Base-by-base conservation (phyloP, 1,284 basidiomycete genomes). In the Abortiporus biennis region DNA sequence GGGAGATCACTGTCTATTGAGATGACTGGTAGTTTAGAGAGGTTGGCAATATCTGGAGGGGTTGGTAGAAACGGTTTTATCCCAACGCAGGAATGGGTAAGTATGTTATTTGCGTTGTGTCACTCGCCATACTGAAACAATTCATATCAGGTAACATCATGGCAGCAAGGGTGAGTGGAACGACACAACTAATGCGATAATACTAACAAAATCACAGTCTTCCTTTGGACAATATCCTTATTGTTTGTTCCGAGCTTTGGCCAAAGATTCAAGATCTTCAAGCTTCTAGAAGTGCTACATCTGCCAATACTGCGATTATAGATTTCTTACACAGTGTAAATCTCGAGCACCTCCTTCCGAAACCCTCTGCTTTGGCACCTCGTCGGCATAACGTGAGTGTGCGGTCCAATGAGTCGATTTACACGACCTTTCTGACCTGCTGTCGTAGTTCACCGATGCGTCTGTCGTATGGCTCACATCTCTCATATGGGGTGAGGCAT, bases 71-170 rank as follows among this genome's bases (percentile, higher is more conserved):
- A 90, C 57, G 90, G 91, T 1, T 97, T 95, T 62, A 72, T 92
- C 3, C 92, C 93, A 5, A 94, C 91, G 2, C 89, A 95, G 58
- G 90, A 91, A 76, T 97, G 93, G 92, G 91, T 91, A 46, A 59
- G 80, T 67, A 17, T 35, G 8, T 22, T 19, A 20, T 15, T 17
- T 16, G 15, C 21, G 5, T 22, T 13, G 33, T 1, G n/a, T n/a
- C n/a, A n/a, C n/a, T n/a, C n/a, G n/a, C n/a, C n/a, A n/a, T n/a
- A n/a, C n/a, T n/a, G n/a, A n/a, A n/a, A n/a, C n/a, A 40, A 25
- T 20, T 38, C 36, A 42, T 44, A 29, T 31, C 38, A 85, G 82
- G 83, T 90, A 4, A 78, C 84, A 27, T 90, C 87, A 1, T 92
- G 88, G 89, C 83, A 90, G 48, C 82, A 87, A 71, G 88, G 88